Percentiles rank a stretch among this genome's conserved stretches.
These are phyloP conservation scores for Arthrobotrys megalospora DNA, from an alignment of 2,329 filamentous ascomycete genomes.

Conservation along the genomic window DNA sequence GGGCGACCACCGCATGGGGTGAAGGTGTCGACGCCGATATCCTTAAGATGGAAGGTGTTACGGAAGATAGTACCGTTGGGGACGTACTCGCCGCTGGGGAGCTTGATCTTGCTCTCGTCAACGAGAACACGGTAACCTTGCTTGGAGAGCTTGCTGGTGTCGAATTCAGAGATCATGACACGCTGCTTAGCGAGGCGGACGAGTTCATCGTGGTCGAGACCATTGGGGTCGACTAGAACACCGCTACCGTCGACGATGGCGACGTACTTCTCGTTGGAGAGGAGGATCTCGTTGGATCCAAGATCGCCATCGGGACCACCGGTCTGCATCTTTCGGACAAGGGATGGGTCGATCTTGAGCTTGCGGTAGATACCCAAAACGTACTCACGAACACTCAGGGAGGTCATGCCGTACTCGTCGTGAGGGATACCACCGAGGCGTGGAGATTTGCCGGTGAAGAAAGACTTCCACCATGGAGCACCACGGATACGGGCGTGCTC, in stretches of 20 bases:
- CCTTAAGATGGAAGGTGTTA: conserved; percentile 95
- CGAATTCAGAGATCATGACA: conserved; percentile 90
- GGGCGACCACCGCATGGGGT: conserved; percentile 97
- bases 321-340: conserved; percentile 94
- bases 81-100: conserved; percentile 88
- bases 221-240: conserved; percentile 92
- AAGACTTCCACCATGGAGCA: conserved; percentile 99
- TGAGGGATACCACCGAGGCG: conserved; percentile 97
- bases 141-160: conserved; percentile 85
- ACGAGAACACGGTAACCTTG: conserved; percentile 92
- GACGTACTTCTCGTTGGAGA: conserved; percentile 95
- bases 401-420: conserved; percentile 97
- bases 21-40: conserved; percentile 84
- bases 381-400: conserved; percentile 94
- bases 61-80: conserved; percentile 95
- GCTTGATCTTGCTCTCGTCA: conserved; percentile 88
- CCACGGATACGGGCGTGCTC: conserved; percentile 89
- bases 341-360: conserved; percentile 86
- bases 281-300: conserved; percentile 96
- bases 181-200: conserved; percentile 86
- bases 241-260: conserved; percentile 96
- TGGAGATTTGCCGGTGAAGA: conserved; percentile 99
- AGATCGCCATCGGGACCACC: conserved; percentile 97
- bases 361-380: conserved; percentile 98
- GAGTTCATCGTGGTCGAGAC: conserved; percentile 87